Evolutionary conservation across 345 rosid genomes (phyloP), one percentile per base, ranked within the genome.

Genomic region (Adansonia digitata): DNA sequence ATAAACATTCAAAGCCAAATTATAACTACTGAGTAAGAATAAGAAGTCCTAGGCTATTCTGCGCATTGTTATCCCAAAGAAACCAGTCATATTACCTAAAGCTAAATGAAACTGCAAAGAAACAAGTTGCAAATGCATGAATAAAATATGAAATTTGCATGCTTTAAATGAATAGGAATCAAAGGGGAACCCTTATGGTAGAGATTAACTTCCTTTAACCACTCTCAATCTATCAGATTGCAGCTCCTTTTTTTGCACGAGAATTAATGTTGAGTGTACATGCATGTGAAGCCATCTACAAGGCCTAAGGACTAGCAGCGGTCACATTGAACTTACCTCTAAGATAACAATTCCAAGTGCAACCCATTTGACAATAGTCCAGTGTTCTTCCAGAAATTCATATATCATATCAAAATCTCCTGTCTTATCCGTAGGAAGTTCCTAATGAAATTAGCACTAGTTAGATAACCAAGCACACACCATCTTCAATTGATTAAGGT

Each of bases 271-370:
- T 24, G 51, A 9, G 26, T 51, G 64, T 3, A 2, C 45, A 27
- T 73, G 67, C 46, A 27, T 67, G 66, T 39, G 24, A 49, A 49
- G 26, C 24, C 29, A 29, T 13, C 18, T 42, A 4, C 34, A 31
- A 13, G 20, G 20, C 39, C 67, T 39, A 43, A 7, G 13, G 2
- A 13, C 29, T 27, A 51, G 46, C 46, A 72, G 29, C 56, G 31
- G 55, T 24, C 52, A 69, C 67, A 26, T 66, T 66, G 61, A 60
- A 51, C 85, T 81, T 85, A 90, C 99, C 98, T 95, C 97, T 77
- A 95, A 87, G 66, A 89, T 40, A 80, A 93, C 91, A 39, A 88
- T 77, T 68, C 94, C 99, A 70, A 95, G 97, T 72, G 98, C 99
- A 45, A 88, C 94, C 99, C 99, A 95, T 86, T 79, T 90, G 74